phyloP scores from a whole-genome alignment of 2,329 filamentous ascomycete genomes.

The Alternaria dauci region DNA sequence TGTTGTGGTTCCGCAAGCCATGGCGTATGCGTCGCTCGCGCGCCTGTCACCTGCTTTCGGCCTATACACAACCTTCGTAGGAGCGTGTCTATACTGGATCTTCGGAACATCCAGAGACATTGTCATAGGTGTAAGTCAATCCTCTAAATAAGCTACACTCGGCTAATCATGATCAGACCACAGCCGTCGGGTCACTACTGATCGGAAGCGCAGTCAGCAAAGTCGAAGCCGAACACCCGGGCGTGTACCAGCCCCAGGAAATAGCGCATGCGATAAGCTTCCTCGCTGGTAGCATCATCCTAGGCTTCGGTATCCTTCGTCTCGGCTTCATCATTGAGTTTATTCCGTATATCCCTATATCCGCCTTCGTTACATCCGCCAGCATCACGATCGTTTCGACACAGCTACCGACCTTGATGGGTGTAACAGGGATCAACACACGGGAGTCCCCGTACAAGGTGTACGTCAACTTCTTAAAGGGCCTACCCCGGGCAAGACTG shows the following conservation, averaged over 20 bases:
- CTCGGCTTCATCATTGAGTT: conserved; percentile 92
- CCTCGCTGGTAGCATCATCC: conserved; percentile 78
- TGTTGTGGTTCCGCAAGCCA: conserved; percentile 89
- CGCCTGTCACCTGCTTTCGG: conserved; percentile 80
- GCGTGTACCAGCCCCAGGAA: conserved; percentile 65
- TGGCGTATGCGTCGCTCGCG: conserved; percentile 90
- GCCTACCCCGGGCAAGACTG: conserved; percentile 71
- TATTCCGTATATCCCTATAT: conserved; percentile 88
- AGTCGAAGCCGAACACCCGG: conserved; percentile 65
- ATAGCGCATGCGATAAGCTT: conserved; percentile 82
- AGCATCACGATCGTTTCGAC: conserved; percentile 87
- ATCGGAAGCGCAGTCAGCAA: conserved; percentile 79
- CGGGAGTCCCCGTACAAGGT: conserved; percentile 81
- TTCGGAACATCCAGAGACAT: conserved; percentile 98
- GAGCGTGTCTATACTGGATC: conserved; percentile 92
- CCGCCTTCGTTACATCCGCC: conserved; percentile 96
- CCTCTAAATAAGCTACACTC: not conserved
- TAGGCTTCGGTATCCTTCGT: conserved; percentile 78
- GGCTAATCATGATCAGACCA: conserved; percentile 66
- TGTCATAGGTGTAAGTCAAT: conserved; percentile 79
- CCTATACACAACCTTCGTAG: conserved; percentile 94
- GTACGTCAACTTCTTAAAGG: conserved; percentile 81
- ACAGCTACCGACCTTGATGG: conserved; percentile 82
- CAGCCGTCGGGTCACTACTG: conserved; percentile 92
- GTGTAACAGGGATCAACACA: conserved; percentile 76